These are phyloP conservation scores for Boletellus deceptivus DNA, from an alignment of 1,284 basidiomycete species.

Conservation along the genomic window DNA sequence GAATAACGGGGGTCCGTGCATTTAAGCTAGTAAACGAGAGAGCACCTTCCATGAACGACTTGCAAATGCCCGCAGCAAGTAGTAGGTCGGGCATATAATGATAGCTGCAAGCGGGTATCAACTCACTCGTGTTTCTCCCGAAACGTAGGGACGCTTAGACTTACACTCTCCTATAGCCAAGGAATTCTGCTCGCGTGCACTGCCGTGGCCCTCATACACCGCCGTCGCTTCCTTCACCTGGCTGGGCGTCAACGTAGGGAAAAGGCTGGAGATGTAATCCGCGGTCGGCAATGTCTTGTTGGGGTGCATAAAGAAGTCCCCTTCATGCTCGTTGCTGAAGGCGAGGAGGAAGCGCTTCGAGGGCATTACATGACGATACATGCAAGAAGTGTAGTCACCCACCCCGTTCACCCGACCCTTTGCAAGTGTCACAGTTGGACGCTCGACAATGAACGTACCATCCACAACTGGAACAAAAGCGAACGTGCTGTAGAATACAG, in stretches of 20 bases:
- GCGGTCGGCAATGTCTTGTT: constrained; percentile 9
- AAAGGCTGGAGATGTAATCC: constrained; percentile 23
- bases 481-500: constrained; percentile 29
- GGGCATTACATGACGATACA: background rate
- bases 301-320: constrained; percentile 14
- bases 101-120: too few species aligned
- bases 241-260: constrained; percentile 15
- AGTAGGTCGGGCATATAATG: constrained; percentile 18
- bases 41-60: constrained; percentile 23
- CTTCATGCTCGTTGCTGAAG: constrained; percentile 22
- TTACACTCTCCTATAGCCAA: background rate
- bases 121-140: too few species aligned
- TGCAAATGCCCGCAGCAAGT: constrained; percentile 16
- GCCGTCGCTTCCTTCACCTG: constrained; percentile 8
- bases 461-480: constrained; percentile 36
- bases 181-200: constrained; percentile 14
- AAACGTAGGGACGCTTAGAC: too few species aligned
- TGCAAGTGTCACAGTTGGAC: constrained; percentile 27
- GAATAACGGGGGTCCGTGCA: too few species aligned
- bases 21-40: background rate
- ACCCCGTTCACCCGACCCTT: constrained; percentile 19
- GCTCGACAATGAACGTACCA: constrained; percentile 34
- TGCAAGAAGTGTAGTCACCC: too few species aligned
- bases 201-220: constrained; percentile 17
- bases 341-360: constrained; percentile 12